Base-by-base conservation (phyloP, 805 yeast genomes). In the Millerago galiae region DNA sequence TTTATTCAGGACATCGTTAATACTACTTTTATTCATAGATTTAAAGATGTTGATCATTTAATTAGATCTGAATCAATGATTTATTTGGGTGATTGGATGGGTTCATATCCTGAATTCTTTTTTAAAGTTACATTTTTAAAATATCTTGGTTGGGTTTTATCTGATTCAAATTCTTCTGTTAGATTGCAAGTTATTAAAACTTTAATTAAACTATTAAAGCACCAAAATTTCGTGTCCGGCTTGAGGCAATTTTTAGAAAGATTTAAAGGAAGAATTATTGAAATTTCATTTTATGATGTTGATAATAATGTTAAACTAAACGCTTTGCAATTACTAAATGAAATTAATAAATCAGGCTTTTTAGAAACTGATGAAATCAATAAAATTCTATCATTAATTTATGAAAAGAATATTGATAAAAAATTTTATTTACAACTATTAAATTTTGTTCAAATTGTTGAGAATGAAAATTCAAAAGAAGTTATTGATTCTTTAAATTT, bases 121-220 rank as follows among this genome's bases (percentile, higher is more conserved):
- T 73, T 83, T 49, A 83, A 78, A 46, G 79, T 82, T 11, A 67
- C 80, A 1, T 86, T 79, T 54, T 68, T 88, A 48, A 74, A 89
- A 48, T 86, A 84, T 59, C 72, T 84, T 54, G 95, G 95, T 5
- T 84, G 95, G 95, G 67, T 86, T 28, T 64, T 90, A 34, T 79
- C 90, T n/a, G 96, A 89, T 55, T 67, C 77, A 2, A 71, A 75
- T 13, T 60, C 73, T 10, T 48, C 57, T 3, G 95, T 86, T 1
- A 71, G 95, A 50, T 57, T 69, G 8, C 88, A 84, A 51, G 89
- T 79, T 2, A 56, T 83, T 21, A 75, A 70, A 50, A 70, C 73
- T 4, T 62, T 89, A 35, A 58, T 67, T 11, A 77, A 66, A 52
- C 61, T 79, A 17, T 76, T 75, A 55, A 66, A 62, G 39, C 66